phyloP scores from a whole-genome alignment of 1,139 yeast species.

The Suhomyces atakaporum region DNA sequence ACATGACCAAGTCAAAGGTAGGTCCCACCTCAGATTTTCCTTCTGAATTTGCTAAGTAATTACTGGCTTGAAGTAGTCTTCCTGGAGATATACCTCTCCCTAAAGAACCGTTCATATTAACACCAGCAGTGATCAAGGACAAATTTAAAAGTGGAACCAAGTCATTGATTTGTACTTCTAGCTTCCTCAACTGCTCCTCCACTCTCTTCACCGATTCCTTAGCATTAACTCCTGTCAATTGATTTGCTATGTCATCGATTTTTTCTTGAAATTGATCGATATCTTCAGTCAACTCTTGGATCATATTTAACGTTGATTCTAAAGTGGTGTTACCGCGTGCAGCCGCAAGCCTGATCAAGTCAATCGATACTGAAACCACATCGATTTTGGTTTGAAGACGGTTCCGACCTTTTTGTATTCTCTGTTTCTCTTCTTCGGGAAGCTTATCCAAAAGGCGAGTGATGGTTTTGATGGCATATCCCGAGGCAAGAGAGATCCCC shows the following conservation, averaged over 20 bases:
- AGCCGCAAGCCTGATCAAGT: constrained; percentile 64
- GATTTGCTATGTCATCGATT: constrained; percentile 35
- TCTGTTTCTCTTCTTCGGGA: constrained; percentile 56
- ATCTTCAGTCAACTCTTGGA: constrained; percentile 58
- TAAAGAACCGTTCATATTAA: constrained; percentile 52
- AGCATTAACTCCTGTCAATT: constrained; percentile 31
- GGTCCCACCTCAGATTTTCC: constrained; percentile 51
- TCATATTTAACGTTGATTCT: constrained; percentile 57
- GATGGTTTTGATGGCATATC: constrained; percentile 71
- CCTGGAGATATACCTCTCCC: constrained; percentile 66
- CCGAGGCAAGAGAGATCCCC: constrained; percentile 74
- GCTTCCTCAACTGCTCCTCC: constrained; percentile 49
- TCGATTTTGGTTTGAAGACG: constrained; percentile 61
- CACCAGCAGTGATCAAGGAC: constrained; percentile 71
- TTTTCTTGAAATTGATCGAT: constrained; percentile 60
- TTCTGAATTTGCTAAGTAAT: constrained; percentile 34
- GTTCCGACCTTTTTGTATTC: constrained; percentile 43
- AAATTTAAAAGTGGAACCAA: constrained; percentile 70
- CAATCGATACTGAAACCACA: constrained; percentile 69
- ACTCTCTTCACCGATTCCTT: constrained; percentile 49
- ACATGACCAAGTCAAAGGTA: constrained; percentile 56
- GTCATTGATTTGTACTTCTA: constrained; percentile 60
- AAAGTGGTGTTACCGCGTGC: constrained; percentile 73
- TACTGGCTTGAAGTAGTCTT: constrained; percentile 64
- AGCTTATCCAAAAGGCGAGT: constrained; percentile 58